Conservation (phyloP, 2,329 filamentous ascomycete genomes). For the Penicillium capsulatum region DNA sequence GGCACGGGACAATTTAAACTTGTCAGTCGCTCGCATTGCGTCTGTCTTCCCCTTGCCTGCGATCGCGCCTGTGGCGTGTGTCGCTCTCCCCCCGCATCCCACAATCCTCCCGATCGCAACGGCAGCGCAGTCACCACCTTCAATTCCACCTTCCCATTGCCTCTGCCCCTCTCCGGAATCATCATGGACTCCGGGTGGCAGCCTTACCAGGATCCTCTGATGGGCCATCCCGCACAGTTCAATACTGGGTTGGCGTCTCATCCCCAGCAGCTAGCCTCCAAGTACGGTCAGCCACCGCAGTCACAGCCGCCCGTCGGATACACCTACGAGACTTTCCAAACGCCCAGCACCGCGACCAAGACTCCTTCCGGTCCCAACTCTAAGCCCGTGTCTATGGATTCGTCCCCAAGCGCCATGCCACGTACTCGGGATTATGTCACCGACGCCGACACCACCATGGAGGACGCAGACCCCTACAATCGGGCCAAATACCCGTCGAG, state of each 20-base stretch:
- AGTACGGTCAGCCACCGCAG: constrained; percentile 45
- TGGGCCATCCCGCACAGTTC: constrained; percentile 61
- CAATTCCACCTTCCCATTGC: constrained; percentile 12
- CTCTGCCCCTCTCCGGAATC: constrained; percentile 7
- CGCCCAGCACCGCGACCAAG: constrained; percentile 33
- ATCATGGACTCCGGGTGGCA: constrained; percentile 62
- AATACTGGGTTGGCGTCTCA: constrained; percentile 51
- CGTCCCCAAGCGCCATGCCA: constrained; percentile 56
- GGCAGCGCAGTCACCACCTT: constrained; percentile 24
- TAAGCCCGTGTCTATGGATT: constrained; percentile 52
- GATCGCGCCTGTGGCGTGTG: constrained; percentile 30
- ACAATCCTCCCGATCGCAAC: constrained; percentile 30
- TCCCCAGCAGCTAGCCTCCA: constrained; percentile 49
- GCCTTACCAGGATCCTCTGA: constrained; percentile 60
- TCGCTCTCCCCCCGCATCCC: constrained; percentile 23
- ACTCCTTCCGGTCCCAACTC: constrained; percentile 39
- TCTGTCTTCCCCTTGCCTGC: constrained; percentile 10
- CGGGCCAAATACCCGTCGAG: constrained; percentile 81
- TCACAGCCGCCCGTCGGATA: constrained; percentile 56
- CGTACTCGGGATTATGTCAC: constrained; percentile 61
- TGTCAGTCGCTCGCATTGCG: constrained; percentile 14
- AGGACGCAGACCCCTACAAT: constrained; percentile 81
- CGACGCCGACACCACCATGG: constrained; percentile 78
- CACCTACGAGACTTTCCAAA: constrained; percentile 65
- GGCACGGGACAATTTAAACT: constrained; percentile 15